phyloP scores from a whole-genome alignment of 768 basidiomycete genomes.

The Termitomyces sp. region DNA sequence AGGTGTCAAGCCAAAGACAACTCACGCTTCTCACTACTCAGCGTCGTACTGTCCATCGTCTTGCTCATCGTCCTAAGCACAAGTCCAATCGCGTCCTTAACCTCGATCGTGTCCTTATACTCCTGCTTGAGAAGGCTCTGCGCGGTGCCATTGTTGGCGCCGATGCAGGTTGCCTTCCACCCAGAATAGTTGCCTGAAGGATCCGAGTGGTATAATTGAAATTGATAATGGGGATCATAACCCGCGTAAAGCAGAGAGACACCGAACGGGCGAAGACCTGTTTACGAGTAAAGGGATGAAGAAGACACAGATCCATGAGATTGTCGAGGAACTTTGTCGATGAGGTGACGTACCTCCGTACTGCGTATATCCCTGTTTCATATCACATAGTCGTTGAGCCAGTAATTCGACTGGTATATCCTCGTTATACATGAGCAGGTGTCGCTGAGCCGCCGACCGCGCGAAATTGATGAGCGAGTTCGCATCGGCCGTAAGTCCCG shows the following conservation, averaged over 20 bases:
- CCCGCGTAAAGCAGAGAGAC: conserved; percentile 96
- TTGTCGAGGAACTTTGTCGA: background rate
- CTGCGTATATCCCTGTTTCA: conserved; percentile 99
- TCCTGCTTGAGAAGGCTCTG: conserved; percentile 96
- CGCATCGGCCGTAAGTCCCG: conserved; percentile 94
- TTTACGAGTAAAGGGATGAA: background rate
- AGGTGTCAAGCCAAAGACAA: conserved; percentile 6
- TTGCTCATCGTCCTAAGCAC: conserved; percentile 96
- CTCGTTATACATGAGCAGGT: conserved; percentile 89
- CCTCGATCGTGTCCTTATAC: conserved; percentile 90
- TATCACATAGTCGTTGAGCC: conserved; percentile 88
- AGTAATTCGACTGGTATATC: conserved; percentile 97
- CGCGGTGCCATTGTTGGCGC: conserved; percentile 96
- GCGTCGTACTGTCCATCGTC: conserved; percentile 98
- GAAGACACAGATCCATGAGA: background rate
- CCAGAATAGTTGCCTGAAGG: conserved; percentile 98
- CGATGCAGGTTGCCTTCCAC: conserved; percentile 98
- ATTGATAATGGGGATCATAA: conserved; percentile 91
- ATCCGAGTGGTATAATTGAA: conserved; percentile 98
- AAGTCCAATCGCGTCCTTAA: conserved; percentile 90
- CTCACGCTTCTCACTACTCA: conserved; percentile 95
- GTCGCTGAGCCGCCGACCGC: conserved; percentile 82
- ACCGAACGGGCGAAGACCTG: conserved; percentile 95
- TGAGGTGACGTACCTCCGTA: conserved; percentile 65
- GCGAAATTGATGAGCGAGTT: conserved; percentile 97